Base-by-base conservation (phyloP, 352 stramenopile genomes). In the Phytophthora megakarya region DNA sequence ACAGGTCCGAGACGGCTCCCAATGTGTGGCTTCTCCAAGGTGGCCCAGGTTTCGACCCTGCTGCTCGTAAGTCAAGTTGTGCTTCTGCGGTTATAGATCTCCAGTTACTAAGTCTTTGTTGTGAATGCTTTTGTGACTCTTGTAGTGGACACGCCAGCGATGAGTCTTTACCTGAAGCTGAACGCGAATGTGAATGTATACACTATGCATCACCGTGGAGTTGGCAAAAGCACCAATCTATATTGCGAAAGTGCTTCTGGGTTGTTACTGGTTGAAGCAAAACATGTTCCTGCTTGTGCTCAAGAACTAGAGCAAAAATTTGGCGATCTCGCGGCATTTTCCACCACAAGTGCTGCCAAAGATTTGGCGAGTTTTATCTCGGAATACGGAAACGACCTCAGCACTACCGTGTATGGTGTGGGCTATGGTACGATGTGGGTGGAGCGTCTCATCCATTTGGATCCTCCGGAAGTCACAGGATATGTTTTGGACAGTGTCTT, bases 11-110 rank as follows among this genome's bases (percentile, higher is more conserved):
- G 6, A 54, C 43, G 3, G 42, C 48, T 21, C 38, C 53, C 3
- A 80, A 75, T 37, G 44, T 84, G 0, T 81, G 72, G 75, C 56
- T 81, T 21, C 18, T 81, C 4, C 54, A 81, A 37, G 75, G 69
- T 28, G 65, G 74, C 5, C 51, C 66, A 0, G 66, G 70, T 5
- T 71, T 43, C 9, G 38, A 40, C 0, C 68, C 70, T 2, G 58
- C 51, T 45, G 45, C 55, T 0, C 61, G 73, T 78, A 70, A 43
- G 70, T 73, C 4, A n/a, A n/a, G n/a, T n/a, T n/a, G n/a, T n/a
- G n/a, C n/a, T n/a, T n/a, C n/a, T n/a, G n/a, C n/a, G n/a, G n/a
- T n/a, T n/a, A n/a, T n/a, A n/a, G n/a, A n/a, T n/a, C n/a, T n/a
- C n/a, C n/a, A n/a, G n/a, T n/a, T n/a, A n/a, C n/a, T n/a, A n/a